These are phyloP conservation scores for Andrographis paniculata DNA, from an alignment of 305 asterid genomes.

Conservation along the genomic window DNA sequence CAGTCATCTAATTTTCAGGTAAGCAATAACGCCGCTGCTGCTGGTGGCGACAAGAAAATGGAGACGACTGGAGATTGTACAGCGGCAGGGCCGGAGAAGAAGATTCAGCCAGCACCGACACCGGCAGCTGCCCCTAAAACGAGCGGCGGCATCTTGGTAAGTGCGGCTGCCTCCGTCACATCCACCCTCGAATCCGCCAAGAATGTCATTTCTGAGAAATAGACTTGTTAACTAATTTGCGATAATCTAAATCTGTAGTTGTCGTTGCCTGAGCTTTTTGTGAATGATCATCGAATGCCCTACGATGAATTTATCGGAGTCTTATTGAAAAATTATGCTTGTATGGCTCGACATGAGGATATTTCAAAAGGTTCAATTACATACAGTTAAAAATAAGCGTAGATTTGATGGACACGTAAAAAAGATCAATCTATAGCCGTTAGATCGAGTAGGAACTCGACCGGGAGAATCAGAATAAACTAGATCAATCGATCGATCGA, in stretches of 20 bases:
- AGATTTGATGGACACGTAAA: no score
- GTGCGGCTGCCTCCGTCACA: constrained; percentile 60
- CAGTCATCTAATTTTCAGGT: background rate
- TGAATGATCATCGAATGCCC: no score
- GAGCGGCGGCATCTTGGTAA: constrained; percentile 41
- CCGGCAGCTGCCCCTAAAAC: constrained; percentile 20
- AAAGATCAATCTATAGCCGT: no score
- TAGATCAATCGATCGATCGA: background rate
- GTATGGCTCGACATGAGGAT: no score
- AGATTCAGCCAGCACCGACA: no score
- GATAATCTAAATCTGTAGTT: no score
- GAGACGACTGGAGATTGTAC: background rate
- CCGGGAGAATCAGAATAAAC: background rate
- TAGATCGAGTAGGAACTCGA: no score
- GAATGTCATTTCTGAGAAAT: constrained; percentile 36
- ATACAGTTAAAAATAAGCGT: no score
- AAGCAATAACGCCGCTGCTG: background rate
- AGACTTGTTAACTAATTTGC: background rate
- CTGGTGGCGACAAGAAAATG: background rate
- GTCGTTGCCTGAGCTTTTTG: no score
- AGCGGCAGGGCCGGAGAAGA: background rate
- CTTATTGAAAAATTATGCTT: no score
- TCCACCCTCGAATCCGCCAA: constrained; percentile 62
- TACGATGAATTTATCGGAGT: no score
- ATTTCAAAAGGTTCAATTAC: no score